phyloP scores from a whole-genome alignment of 805 yeast genomes.

The Yarrowia alimentaria region DNA sequence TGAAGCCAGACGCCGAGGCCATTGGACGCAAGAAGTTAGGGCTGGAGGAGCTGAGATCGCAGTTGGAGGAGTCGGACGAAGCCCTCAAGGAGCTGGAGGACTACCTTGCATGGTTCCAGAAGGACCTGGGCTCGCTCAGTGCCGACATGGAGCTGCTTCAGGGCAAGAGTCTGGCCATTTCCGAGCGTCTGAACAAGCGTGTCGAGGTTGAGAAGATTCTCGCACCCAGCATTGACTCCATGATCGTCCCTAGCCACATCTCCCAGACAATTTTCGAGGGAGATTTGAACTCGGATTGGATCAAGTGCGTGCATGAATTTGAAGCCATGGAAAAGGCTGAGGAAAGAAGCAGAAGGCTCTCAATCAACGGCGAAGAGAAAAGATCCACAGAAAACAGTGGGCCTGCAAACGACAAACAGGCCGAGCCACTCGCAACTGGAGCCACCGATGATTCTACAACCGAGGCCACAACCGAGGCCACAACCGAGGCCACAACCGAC shows the following conservation, averaged over 20 bases:
- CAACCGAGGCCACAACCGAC: no score
- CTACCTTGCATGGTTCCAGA: constrained; percentile 56
- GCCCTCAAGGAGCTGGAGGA: constrained; percentile 50
- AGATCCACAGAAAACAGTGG: no score
- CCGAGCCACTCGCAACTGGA: no score
- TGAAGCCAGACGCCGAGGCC: constrained; percentile 16
- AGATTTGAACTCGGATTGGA: constrained; percentile 62
- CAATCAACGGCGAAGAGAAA: neutral
- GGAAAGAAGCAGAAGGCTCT: neutral
- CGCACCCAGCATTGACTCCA: constrained; percentile 73
- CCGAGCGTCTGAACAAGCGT: constrained; percentile 49
- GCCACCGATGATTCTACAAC: no score
- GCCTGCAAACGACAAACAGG: no score
- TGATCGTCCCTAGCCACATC: constrained; percentile 71
- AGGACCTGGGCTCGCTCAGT: constrained; percentile 55
- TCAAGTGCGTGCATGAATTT: constrained; percentile 32
- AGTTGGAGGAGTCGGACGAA: constrained; percentile 29
- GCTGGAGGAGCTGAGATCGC: constrained; percentile 30
- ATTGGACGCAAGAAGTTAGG: constrained; percentile 19
- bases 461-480: no score
- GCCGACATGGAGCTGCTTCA: constrained; percentile 62
- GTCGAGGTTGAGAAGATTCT: constrained; percentile 51
- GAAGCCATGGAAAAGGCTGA: constrained; percentile 8
- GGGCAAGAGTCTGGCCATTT: constrained; percentile 50
- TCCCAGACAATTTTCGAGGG: constrained; percentile 58